A percentile compares a stretch with the other conserved stretches of the same genome.
These are phyloP conservation scores for Cercospora berteroae DNA, from an alignment of 2,329 filamentous ascomycete species.

Conservation along the genomic window DNA sequence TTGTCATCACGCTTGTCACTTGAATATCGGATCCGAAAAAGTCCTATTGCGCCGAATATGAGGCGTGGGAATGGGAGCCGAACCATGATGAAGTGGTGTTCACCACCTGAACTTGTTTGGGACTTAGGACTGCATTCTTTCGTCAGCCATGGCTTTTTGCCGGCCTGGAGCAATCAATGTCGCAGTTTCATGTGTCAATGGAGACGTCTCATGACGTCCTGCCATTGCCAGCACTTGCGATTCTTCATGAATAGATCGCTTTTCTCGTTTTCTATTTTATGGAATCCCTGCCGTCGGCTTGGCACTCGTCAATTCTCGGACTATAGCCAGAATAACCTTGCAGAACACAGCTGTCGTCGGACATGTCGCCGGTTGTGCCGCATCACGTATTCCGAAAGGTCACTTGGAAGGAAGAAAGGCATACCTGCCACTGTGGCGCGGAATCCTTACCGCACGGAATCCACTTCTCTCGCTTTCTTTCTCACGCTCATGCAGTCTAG, in stretches of 20 bases:
- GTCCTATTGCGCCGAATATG: background rate
- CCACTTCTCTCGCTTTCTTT: background rate
- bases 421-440: background rate
- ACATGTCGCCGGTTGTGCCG: background rate
- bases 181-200: background rate
- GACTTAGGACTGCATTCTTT: background rate
- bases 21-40: slow-evolving; percentile 5
- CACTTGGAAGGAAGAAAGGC: background rate
- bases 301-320: background rate
- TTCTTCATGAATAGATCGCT: background rate
- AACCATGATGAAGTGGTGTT: background rate
- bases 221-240: background rate
- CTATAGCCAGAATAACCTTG: background rate
- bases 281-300: background rate
- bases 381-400: background rate
- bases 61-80: background rate
- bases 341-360: background rate
- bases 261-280: background rate
- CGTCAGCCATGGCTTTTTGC: background rate
- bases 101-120: background rate
- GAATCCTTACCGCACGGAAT: background rate
- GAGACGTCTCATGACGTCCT: background rate
- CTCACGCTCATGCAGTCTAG: background rate
- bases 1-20: background rate
- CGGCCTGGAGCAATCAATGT: background rate